Percentiles rank a stretch among this genome's conserved stretches.
Evolutionary conservation across 179 eudicot species (phyloP).

Genomic region (Silene coronaria): DNA sequence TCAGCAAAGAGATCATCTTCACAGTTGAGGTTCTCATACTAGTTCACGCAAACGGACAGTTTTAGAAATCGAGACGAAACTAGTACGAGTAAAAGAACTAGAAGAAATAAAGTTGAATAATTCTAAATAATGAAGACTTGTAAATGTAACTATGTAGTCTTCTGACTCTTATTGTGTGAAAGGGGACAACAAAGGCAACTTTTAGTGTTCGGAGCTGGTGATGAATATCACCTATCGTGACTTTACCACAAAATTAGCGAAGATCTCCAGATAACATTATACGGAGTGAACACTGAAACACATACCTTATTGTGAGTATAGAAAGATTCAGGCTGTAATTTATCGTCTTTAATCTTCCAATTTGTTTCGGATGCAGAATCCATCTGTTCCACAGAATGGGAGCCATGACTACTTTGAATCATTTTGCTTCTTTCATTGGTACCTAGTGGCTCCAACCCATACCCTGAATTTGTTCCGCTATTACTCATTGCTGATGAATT

Average conservation of each 20-base stretch:
- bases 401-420: conserved; percentile 39
- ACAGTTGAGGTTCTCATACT: conserved; percentile 22
- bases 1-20: conserved; percentile 62
- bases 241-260: too few species aligned
- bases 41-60: not conserved
- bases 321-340: conserved; percentile 23
- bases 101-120: too few species aligned
- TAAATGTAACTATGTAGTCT: too few species aligned
- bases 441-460: conserved; percentile 24
- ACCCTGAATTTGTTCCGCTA: conserved; percentile 24
- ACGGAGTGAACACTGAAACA: too few species aligned
- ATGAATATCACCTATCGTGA: too few species aligned
- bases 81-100: not conserved
- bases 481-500: conserved; percentile 22
- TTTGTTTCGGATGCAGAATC: conserved; percentile 45
- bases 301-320: conserved; percentile 27
- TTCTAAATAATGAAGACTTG: not conserved
- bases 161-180: too few species aligned
- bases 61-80: not conserved
- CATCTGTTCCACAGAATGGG: conserved; percentile 44
- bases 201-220: too few species aligned
- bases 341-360: conserved; percentile 25
- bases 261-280: too few species aligned
- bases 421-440: conserved; percentile 24
- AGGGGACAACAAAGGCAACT: not conserved